Percentiles rank a stretch among this genome's conserved stretches.
Conservation (phyloP, 75 land plant genomes). For the Pinus albicaulis region DNA sequence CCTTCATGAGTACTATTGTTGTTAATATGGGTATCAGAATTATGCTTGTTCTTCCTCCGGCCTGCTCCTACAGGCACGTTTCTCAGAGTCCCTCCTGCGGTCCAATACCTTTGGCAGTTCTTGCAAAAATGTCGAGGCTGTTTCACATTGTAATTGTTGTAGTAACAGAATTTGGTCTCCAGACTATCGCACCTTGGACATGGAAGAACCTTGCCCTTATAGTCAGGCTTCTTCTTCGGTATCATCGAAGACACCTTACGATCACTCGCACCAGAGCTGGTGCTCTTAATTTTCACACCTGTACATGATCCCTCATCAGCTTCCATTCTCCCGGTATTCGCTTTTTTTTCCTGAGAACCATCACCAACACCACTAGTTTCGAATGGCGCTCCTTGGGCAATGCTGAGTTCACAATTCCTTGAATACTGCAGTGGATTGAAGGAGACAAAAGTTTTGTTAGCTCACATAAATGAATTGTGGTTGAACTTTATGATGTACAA, state of each 20-base stretch:
- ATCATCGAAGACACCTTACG: too few species aligned
- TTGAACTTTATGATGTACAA: too few species aligned
- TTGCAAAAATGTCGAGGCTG: slow-evolving; percentile 36
- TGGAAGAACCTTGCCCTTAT: slow-evolving; percentile 19
- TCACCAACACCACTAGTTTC: neutral
- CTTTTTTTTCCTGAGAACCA: neutral
- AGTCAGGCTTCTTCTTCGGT: slow-evolving; percentile 1
- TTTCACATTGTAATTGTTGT: slow-evolving; percentile 32
- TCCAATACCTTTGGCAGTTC: slow-evolving; percentile 34
- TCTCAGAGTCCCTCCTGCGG: slow-evolving; percentile 36
- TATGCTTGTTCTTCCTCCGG: slow-evolving; percentile 27
- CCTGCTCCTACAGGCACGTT: slow-evolving; percentile 40
- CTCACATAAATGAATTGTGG: neutral
- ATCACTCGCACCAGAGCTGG: neutral
- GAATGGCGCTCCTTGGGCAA: neutral
- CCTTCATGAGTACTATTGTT: neutral
- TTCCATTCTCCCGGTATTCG: neutral
- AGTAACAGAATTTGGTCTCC: slow-evolving; percentile 34
- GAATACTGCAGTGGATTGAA: neutral
- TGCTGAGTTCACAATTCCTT: neutral
- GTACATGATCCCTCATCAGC: neutral
- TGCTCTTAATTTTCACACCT: neutral
- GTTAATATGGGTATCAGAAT: neutral
- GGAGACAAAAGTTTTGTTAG: neutral
- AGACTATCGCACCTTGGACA: slow-evolving; percentile 33